phyloP scores from a whole-genome alignment of 1,284 basidiomycete species.

The Fistulinella cinereoalba region DNA sequence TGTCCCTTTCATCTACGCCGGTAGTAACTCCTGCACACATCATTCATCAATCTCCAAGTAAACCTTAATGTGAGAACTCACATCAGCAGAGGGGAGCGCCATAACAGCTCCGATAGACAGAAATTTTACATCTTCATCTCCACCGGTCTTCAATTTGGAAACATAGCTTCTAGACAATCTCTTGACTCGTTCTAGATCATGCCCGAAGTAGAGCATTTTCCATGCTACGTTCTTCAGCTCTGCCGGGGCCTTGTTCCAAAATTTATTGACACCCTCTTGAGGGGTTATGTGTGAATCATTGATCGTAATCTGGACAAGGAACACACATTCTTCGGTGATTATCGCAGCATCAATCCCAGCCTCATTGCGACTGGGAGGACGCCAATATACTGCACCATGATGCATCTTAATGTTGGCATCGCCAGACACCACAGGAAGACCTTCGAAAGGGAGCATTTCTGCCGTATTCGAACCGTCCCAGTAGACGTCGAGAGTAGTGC shows the following conservation, averaged over 20 bases:
- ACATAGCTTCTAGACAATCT: neutral
- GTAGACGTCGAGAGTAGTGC: neutral
- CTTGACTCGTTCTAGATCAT: neutral
- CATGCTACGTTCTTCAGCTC: neutral
- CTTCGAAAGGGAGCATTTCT: neutral
- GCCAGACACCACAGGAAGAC: neutral
- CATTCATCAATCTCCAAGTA: no score
- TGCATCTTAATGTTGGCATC: neutral
- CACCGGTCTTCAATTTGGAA: neutral
- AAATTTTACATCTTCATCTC: no score
- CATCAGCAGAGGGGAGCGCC: no score
- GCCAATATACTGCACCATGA: neutral
- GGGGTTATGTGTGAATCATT: neutral
- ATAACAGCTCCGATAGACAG: no score
- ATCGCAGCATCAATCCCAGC: neutral
- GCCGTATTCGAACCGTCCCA: neutral
- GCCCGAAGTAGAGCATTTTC: neutral
- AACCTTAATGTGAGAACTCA: no score
- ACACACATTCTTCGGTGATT: neutral
- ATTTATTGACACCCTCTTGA: neutral
- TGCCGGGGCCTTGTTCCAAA: neutral
- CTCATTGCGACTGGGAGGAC: neutral
- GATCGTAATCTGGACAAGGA: slow-evolving; percentile 2
- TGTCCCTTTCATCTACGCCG: no score
- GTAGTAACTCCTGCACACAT: no score